Base-by-base conservation (phyloP, 2,329 filamentous ascomycete species). In the Colletotrichum melonis region DNA sequence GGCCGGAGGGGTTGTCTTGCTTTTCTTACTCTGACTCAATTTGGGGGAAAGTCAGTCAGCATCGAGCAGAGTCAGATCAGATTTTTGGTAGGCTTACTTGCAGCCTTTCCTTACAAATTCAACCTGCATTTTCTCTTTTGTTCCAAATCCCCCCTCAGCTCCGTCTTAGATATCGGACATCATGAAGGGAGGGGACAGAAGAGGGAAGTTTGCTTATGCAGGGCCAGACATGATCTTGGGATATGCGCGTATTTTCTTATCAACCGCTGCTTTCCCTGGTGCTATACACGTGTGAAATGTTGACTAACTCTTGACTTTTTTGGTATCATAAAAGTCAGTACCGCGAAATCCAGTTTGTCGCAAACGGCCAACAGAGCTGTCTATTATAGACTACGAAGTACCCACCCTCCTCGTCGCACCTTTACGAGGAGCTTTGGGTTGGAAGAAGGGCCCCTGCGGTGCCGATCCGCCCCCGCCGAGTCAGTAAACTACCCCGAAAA, bases 401-500 rank as follows among this genome's bases (percentile, higher is more conserved):
- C 42, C 19, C 9, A 24, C 38, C 52, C 57, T 28, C 28, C 28
- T 28, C 28, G 28, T 28, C 28, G 7, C 28, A 28, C 30, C 35
- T 46, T 12, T 56, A n/a, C 60, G 19, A 56, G 22, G 26, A 35
- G 24, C 63, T 67, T n/a, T 46, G 30, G 1, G 35, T n/a, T 11
- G 16, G 6, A 28, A 24, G 38, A 64, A 64, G 70, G 70, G 55
- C 66, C 66, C 68, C 58, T 32, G 57, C 69, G 38, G 49, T 59
- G 55, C 59, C 54, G 58, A 60, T 28, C 66, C 35, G 26, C 38
- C 38, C 38, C 32, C 56, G 14, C 54, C 56, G 67, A 69, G 42
- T 65, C 60, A 63, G 59, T 46, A 32, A 7, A 42, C 38, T 35
- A 19, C 38, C 38, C 80, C 42, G 42, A 84, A 82, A 76, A 95